Evolutionary conservation across 805 yeast genomes (phyloP).

Genomic region (Metschnikowia lachancei): DNA sequence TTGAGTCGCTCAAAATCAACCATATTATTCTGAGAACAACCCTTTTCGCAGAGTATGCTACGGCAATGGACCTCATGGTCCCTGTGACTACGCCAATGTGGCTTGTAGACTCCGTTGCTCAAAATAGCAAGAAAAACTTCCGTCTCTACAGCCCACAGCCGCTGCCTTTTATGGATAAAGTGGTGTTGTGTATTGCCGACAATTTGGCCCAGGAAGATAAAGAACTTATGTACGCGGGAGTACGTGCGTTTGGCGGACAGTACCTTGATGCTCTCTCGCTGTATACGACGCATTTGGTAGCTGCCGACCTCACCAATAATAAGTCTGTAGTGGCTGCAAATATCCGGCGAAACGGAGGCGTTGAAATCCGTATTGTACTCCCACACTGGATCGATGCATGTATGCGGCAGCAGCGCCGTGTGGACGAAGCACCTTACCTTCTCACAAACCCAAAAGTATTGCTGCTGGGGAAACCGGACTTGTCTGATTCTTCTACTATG

Average conservation of each 20-base stretch:
- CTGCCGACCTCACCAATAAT: slow-evolving; percentile 52
- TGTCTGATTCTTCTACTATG: too few relatives aligned
- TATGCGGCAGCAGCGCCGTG: slow-evolving; percentile 47
- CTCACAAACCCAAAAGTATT: slow-evolving; percentile 25
- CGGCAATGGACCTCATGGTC: slow-evolving; percentile 51
- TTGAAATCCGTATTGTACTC: slow-evolving; percentile 56
- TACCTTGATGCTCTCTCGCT: slow-evolving; percentile 59
- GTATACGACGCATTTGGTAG: slow-evolving; percentile 76
- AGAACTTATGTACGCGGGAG: slow-evolving; percentile 67
- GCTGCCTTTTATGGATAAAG: slow-evolving; percentile 57
- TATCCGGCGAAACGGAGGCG: slow-evolving; percentile 23
- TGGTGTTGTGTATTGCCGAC: slow-evolving; percentile 58
- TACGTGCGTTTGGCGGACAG: slow-evolving; percentile 75
- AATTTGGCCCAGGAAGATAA: slow-evolving; percentile 56
- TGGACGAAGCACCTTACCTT: slow-evolving; percentile 54
- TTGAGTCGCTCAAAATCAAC: slow-evolving; percentile 22
- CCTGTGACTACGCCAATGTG: slow-evolving; percentile 66
- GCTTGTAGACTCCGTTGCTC: slow-evolving; percentile 47
- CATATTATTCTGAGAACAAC: slow-evolving; percentile 54
- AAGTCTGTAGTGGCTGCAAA: slow-evolving; percentile 56
- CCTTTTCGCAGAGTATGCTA: slow-evolving; percentile 50
- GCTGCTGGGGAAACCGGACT: slow-evolving; percentile 24
- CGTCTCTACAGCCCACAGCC: slow-evolving; percentile 73
- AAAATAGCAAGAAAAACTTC: slow-evolving; percentile 34
- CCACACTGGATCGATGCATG: slow-evolving; percentile 83